Percentiles rank a stretch among this genome's conserved stretches.
These are phyloP conservation scores for Fusarium incarnatum DNA, from an alignment of 2,329 filamentous ascomycete genomes.

Conservation along the genomic window DNA sequence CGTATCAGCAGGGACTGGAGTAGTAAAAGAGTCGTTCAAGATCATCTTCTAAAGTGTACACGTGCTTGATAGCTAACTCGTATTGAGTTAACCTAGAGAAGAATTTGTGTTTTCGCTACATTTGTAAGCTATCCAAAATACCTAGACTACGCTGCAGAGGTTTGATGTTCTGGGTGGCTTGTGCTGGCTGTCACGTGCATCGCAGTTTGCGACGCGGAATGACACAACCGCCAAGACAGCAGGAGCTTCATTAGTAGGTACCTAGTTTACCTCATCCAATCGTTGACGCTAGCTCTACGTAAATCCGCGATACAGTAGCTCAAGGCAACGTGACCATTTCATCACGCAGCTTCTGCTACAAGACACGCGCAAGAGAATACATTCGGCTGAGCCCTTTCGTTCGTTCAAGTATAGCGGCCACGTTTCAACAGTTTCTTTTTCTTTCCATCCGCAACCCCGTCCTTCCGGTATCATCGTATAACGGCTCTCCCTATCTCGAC, in stretches of 20 bases:
- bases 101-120: background rate
- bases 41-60: background rate
- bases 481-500: conserved; percentile 7
- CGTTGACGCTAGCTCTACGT: conserved; percentile 23
- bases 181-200: conserved; percentile 48
- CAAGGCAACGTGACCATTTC: conserved; percentile 47
- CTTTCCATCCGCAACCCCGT: conserved; percentile 9
- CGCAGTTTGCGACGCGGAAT: conserved; percentile 43
- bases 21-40: background rate
- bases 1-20: background rate
- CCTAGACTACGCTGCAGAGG: background rate
- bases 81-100: background rate
- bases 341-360: conserved; percentile 35
- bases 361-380: conserved; percentile 21
- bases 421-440: conserved; percentile 7
- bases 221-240: conserved; percentile 47
- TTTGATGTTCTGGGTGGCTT: background rate
- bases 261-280: conserved; percentile 34
- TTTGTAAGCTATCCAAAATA: background rate
- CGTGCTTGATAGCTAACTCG: background rate
- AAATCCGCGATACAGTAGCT: conserved; percentile 43
- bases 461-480: conserved; percentile 11
- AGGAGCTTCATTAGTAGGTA: conserved; percentile 41
- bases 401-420: background rate
- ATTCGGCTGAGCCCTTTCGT: conserved; percentile 2